Base-by-base conservation (phyloP, 176 grass and related monocot genomes). In the Avena sativa region DNA sequence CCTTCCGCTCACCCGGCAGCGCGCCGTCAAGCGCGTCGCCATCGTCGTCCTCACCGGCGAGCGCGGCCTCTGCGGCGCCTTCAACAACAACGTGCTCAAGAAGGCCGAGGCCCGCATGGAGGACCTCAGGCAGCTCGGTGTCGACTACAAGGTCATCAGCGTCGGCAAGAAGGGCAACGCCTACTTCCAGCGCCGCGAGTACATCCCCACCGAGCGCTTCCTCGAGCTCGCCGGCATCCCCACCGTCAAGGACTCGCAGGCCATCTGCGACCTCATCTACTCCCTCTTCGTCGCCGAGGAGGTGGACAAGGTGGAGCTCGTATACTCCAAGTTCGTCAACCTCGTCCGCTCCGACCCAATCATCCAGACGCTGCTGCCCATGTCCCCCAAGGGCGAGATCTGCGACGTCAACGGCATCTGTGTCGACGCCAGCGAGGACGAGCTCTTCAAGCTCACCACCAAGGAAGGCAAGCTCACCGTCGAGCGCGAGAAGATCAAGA, bases 301-400 rank as follows among this genome's bases (percentile, higher is more conserved):
- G 84, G 95, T 97, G 9, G 95, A 97, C 88, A 97, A 97, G 90
- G 95, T 97, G 23, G 95, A 97, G 90, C 92, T 97, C 38, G 90
- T 97, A 72, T 97, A 97, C 83, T 90, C 95, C 80, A 97, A 97
- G 85, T 97, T 97, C 88, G 38, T 97, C 59, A 85, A 80, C 49
- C 90, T 97, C 28, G 88, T 97, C 65, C 89, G 93, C 82, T 94
- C 95, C 73, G 90, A 92, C 86, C 95, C 90, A 19, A 91, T 97
- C 64, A 97, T 97, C 90, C 95, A 97, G 86, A 94, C 92, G 13
- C 92, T 94, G 76, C 87, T 94, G 50, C 95, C 92, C 79, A 93
- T 97, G 86, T 97, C 95, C 23, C 95, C 95, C 65, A 94, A 92
- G 85, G 95, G 95, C 28, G 92, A 97, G 85, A 92, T 97, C 78